Percentiles rank a stretch among this genome's conserved stretches.
Evolutionary conservation across 2,329 filamentous ascomycete species (phyloP).

Genomic region (Colletotrichum truncatum): DNA sequence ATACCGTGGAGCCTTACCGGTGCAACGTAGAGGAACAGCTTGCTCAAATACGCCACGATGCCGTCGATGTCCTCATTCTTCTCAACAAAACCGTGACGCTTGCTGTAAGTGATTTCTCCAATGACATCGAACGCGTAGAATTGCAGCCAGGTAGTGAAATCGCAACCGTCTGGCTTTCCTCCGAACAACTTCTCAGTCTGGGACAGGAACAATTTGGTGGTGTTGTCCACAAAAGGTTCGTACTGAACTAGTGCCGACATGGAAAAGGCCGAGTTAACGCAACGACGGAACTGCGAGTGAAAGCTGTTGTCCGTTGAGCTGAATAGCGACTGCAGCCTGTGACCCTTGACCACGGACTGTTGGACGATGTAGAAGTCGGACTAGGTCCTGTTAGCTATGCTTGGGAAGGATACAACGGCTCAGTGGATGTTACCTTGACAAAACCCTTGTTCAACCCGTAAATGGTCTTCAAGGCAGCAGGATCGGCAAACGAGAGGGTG

Average conservation of each 20-base stretch:
- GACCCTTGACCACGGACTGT: conserved; percentile 75
- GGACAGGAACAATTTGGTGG: conserved; percentile 74
- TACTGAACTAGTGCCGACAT: conserved; percentile 83
- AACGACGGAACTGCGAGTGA: conserved; percentile 78
- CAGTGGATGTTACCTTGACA: conserved; percentile 66
- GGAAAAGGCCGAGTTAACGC: conserved; percentile 79
- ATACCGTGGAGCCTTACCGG: conserved; percentile 57
- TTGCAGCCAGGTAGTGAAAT: conserved; percentile 79
- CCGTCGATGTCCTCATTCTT: conserved; percentile 79
- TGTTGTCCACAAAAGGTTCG: conserved; percentile 82
- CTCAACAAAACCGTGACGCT: conserved; percentile 79
- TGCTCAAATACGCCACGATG: conserved; percentile 71
- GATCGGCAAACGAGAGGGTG: conserved; percentile 76
- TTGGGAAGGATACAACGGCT: not conserved
- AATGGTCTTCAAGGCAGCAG: conserved; percentile 77
- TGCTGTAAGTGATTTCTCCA: conserved; percentile 79
- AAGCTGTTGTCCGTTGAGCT: conserved; percentile 79
- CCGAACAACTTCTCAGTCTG: conserved; percentile 67
- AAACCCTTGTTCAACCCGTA: conserved; percentile 87
- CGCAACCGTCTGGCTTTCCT: conserved; percentile 55
- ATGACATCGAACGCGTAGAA: conserved; percentile 87
- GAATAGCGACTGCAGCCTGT: conserved; percentile 77
- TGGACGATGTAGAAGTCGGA: conserved; percentile 86
- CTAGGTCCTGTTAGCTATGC: conserved; percentile 46
- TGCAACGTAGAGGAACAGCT: conserved; percentile 76